Base-by-base conservation (phyloP, 192 early-diverging fungal species). In the Ramicandelaber brevisporus region DNA sequence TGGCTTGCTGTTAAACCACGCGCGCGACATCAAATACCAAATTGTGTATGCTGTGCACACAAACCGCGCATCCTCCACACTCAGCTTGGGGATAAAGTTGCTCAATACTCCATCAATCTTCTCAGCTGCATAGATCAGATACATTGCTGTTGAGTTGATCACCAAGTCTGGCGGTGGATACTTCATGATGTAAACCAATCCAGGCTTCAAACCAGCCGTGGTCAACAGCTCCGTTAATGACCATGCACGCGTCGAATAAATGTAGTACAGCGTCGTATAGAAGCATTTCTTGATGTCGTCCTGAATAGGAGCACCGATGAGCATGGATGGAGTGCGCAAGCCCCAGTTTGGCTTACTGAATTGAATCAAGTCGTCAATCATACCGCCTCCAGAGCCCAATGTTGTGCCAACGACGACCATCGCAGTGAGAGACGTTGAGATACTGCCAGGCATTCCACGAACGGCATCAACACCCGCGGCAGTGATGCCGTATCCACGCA, bases 401-500 rank as follows among this genome's bases (percentile, higher is more conserved):
- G 48, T 40, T 0, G 57, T 59, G 26, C 57, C 57, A 0, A 54
- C 40, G 11, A 49, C 14, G 6, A 59, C 23, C 57, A 48, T 52
- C 12, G 51, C 57, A 4, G 51, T 43, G 17, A 59, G 44, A 17
- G 57, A 59, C 21, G 50, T 39, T 13, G 48, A 31, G 28, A 55
- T 42, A 24, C 22, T 21, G 6, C 33, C 33, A 1, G 53, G 41
- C 20, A 51, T 48, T 2, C 53, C 53, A 26, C 57, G 50, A 28
- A 59, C 52, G 27, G 51, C 12, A 31, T 59, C 57, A 6, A 59
- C 51, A 23, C 57, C 57, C 1, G 52, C 44, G 2, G 52, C 43
- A 1, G 57, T 54, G 23, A 59, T 45, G 36, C 57, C 57, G 29
- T 51, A 59, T 3, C 57, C 57, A n/a, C 57, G 48, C 20, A 59